Evolutionary conservation across 306 rosid species (phyloP).

Genomic region (Malus asiatica): DNA sequence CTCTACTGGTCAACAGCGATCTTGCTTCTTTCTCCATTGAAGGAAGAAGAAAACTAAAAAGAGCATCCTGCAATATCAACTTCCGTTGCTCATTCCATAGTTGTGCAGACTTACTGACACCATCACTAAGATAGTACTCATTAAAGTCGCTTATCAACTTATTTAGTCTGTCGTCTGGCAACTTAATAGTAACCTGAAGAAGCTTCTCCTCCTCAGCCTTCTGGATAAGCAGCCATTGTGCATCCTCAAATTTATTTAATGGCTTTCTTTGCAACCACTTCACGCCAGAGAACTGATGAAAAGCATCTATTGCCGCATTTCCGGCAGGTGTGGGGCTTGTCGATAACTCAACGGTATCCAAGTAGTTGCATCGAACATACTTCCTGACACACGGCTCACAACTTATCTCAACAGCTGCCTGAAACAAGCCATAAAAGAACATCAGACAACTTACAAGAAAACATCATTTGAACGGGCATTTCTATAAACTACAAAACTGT

Average conservation of each 20-base stretch:
- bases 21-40: constrained; percentile 97
- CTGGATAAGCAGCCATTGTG: constrained; percentile 94
- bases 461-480: too few relatives aligned
- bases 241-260: constrained; percentile 71
- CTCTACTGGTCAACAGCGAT: constrained; percentile 59
- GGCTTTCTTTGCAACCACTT: constrained; percentile 96
- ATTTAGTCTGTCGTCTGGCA: constrained; percentile 62
- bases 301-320: constrained; percentile 67
- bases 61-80: constrained; percentile 79
- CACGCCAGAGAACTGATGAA: constrained; percentile 78
- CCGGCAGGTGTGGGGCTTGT: constrained; percentile 86
- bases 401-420: constrained; percentile 98
- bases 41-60: constrained; percentile 74
- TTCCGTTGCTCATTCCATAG: constrained; percentile 98
- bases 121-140: constrained; percentile 85
- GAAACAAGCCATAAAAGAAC: constrained; percentile 23
- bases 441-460: background rate
- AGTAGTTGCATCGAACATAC: constrained; percentile 75
- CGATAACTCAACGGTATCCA: constrained; percentile 79
- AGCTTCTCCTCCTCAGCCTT: constrained; percentile 96
- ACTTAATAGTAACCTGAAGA: constrained; percentile 82
- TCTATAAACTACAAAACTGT: too few relatives aligned
- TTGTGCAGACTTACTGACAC: constrained; percentile 96
- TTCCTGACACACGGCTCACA: constrained; percentile 96
- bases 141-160: constrained; percentile 76